A percentile compares a stretch with the other conserved stretches of the same genome.
phyloP scores from a whole-genome alignment of 192 early-diverging fungal genomes.

The Fimicolochytrium jonesii region DNA sequence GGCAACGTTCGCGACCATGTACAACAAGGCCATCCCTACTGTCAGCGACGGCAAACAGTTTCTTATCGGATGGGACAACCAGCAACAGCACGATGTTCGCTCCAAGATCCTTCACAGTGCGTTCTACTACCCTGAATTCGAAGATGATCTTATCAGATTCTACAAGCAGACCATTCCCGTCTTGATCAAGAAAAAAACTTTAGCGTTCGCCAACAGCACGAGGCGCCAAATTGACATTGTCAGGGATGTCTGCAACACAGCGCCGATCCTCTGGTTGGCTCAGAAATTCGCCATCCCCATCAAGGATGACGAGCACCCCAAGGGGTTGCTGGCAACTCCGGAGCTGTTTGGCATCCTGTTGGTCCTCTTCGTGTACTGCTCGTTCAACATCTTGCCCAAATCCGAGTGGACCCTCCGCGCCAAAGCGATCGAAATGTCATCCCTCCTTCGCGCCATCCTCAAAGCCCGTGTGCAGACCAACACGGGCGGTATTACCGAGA shows the following conservation, averaged over 20 bases:
- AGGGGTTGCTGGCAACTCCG: background rate
- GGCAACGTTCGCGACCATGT: background rate
- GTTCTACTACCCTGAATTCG: constrained; percentile 7
- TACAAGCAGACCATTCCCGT: background rate
- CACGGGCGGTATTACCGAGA: background rate
- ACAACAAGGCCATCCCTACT: background rate
- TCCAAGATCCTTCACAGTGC: constrained; percentile 2
- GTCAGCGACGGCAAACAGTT: background rate
- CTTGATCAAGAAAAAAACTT: background rate
- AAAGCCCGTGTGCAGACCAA: background rate
- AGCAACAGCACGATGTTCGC: background rate
- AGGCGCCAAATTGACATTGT: background rate
- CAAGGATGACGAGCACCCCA: constrained; percentile 5
- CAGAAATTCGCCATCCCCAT: constrained; percentile 7
- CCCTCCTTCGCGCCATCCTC: background rate
- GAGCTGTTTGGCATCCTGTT: constrained; percentile 5
- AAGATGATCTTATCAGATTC: background rate
- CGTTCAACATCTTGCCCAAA: constrained; percentile 7
- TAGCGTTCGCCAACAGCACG: background rate
- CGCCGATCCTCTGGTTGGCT: background rate
- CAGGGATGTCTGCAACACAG: background rate
- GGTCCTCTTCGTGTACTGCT: background rate
- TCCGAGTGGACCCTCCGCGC: background rate
- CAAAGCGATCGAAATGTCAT: background rate
- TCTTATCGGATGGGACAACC: constrained; percentile 1